Conservation (phyloP, 2,329 filamentous ascomycete species). For the Trichocomaceae sp. region DNA sequence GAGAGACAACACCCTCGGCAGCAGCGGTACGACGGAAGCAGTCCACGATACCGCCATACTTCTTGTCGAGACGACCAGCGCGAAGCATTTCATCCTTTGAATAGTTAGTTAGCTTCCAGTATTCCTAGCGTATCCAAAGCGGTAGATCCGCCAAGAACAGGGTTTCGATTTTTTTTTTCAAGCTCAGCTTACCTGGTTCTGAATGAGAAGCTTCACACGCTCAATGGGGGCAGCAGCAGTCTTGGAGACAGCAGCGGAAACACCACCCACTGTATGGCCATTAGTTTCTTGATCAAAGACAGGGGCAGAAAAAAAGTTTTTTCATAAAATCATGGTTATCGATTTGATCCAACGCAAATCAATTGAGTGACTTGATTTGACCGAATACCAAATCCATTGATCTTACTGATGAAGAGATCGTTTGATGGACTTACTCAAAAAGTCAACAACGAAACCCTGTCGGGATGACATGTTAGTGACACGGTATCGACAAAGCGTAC, state of each 20-base stretch:
- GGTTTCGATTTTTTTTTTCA: too few species aligned
- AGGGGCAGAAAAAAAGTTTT: not conserved
- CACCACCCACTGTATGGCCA: constrained; percentile 84
- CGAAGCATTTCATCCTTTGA: constrained; percentile 99
- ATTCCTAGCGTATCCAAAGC: too few species aligned
- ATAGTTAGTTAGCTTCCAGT: constrained; percentile 14
- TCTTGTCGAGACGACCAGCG: constrained; percentile 93
- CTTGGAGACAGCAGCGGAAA: constrained; percentile 99
- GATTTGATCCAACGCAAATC: not conserved
- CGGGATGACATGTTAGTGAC: constrained; percentile 26
- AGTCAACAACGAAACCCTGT: constrained; percentile 93
- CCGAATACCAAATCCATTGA: constrained; percentile 1
- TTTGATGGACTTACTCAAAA: constrained; percentile 75
- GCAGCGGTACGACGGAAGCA: constrained; percentile 91
- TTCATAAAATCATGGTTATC: not conserved
- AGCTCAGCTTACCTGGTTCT: constrained; percentile 83
- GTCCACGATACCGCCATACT: constrained; percentile 88
- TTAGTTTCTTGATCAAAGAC: constrained; percentile 32
- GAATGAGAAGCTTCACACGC: constrained; percentile 99
- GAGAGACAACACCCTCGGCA: constrained; percentile 86
- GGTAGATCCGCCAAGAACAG: too few species aligned
- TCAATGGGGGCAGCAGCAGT: constrained; percentile 99
- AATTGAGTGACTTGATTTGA: not conserved
- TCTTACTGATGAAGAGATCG: not conserved
- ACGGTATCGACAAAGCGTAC: not conserved